Evolutionary conservation across 345 rosid genomes (phyloP), one percentile per base, ranked within the genome.

Genomic region (Salix koriyanagi): DNA sequence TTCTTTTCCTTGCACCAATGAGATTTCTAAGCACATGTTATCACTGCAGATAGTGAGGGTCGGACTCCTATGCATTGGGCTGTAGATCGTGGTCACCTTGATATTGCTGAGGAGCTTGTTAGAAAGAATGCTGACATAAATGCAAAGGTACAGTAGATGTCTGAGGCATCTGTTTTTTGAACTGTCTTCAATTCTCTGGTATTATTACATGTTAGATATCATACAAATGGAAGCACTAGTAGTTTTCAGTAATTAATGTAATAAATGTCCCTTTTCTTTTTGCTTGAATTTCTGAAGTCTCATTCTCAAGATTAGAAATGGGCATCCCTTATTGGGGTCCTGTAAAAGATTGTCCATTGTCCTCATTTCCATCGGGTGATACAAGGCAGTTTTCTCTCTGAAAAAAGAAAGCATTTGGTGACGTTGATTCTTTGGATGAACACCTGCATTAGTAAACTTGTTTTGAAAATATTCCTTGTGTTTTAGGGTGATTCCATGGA

Each of bases 51-150:
- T 78, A 89, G 98, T 76, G 97, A 93, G 84, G 94, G 98, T 68
- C 89, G 92, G 74, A 91, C 97, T 28, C 94, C 99, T 2, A 84
- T 96, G 87, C 99, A 96, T 77, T 94, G 99, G 98, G 99, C 98
- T 67, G 94, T 88, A 73, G 98, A 96, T 77, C 96, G 97, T 71
- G 96, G 98, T 9, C 96, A 92, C 75, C 75, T 83, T 34, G 50
- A 86, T 60, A 81, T 90, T 39, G 82, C 83, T 7, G 88, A 96
- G 80, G 74, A 77, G 56, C 92, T 93, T 75, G 75, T 93, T 54
- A 84, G 85, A 73, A 90, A 73, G 76, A 88, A 91, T 5, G 90
- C 94, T 7, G 92, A 96, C 82, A 82, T 96, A 75, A 89, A 95
- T 81, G 91, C 94, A 7, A 89, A 91, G 96, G 99, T 91, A 79